Percentiles rank a stretch among this genome's conserved stretches.
Conservation (phyloP, 345 rosid species). For the Brassica rapa region DNA sequence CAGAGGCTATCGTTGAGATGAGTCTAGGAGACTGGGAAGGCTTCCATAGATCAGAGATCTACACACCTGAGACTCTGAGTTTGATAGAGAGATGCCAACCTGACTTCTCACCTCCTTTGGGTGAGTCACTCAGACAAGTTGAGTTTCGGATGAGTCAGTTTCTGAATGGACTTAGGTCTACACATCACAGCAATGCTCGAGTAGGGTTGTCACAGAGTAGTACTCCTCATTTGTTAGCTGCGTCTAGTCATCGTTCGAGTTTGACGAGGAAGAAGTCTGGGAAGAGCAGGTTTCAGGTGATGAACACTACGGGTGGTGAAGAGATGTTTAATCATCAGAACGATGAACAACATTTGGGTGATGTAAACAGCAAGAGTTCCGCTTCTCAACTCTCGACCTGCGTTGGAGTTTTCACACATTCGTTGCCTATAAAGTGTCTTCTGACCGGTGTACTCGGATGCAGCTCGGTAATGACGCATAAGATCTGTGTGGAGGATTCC, state of each 20-base stretch:
- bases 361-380: slow-evolving; percentile 50
- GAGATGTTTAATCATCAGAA: slow-evolving; percentile 57
- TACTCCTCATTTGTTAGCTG: slow-evolving; percentile 17
- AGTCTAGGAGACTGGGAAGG: slow-evolving; percentile 95
- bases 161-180: slow-evolving; percentile 65
- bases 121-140: slow-evolving; percentile 93
- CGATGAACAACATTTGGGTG: slow-evolving; percentile 45
- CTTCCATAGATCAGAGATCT: slow-evolving; percentile 60
- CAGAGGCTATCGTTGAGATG: slow-evolving; percentile 79
- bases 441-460: slow-evolving; percentile 82
- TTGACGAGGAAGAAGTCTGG: slow-evolving; percentile 81
- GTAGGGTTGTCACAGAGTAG: slow-evolving; percentile 48
- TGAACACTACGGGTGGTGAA: slow-evolving; percentile 54
- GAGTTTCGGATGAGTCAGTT: slow-evolving; percentile 93
- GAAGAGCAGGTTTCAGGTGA: slow-evolving; percentile 84
- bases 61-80: slow-evolving; percentile 69
- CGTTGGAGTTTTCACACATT: slow-evolving; percentile 86
- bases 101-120: slow-evolving; percentile 83
- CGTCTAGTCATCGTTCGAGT: slow-evolving; percentile 52
- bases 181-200: slow-evolving; percentile 47
- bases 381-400: slow-evolving; percentile 54
- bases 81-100: slow-evolving; percentile 78
- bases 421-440: slow-evolving; percentile 82
- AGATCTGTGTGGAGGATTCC: slow-evolving; percentile 86
- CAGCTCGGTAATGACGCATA: slow-evolving; percentile 73